Evolutionary conservation across 2,329 filamentous ascomycete genomes (phyloP).

Genomic region (Microdochium paspali): DNA sequence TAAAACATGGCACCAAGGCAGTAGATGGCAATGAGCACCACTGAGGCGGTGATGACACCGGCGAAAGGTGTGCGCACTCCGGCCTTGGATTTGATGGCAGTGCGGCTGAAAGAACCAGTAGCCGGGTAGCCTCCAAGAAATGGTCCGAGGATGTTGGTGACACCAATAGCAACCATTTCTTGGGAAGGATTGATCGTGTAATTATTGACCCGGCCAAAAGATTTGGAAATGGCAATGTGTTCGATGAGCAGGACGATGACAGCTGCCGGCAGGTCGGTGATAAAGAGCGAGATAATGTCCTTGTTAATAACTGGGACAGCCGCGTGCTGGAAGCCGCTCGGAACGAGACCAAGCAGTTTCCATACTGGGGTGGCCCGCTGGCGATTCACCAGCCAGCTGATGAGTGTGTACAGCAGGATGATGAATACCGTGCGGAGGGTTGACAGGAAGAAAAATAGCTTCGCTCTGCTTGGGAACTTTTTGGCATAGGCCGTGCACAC

Average conservation of each 20-base stretch:
- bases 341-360: constrained; percentile 65
- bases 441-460: constrained; percentile 68
- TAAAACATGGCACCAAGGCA: constrained; percentile 82
- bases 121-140: constrained; percentile 89
- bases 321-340: constrained; percentile 73
- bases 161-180: constrained; percentile 88
- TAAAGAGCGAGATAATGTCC: constrained; percentile 58
- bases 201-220: constrained; percentile 91
- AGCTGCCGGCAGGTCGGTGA: constrained; percentile 66
- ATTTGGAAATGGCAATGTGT: constrained; percentile 95
- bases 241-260: constrained; percentile 95
- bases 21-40: constrained; percentile 87
- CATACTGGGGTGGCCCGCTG: constrained; percentile 57
- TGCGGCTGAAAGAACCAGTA: constrained; percentile 92
- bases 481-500: constrained; percentile 55
- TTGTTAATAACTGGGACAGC: constrained; percentile 60
- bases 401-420: constrained; percentile 69
- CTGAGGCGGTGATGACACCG: constrained; percentile 75
- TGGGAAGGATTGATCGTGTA: constrained; percentile 94
- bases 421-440: constrained; percentile 74
- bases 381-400: constrained; percentile 73
- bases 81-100: constrained; percentile 94
- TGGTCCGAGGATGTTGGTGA: constrained; percentile 81
- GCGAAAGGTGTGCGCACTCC: constrained; percentile 87
- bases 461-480: constrained; percentile 55